Evolutionary conservation across 768 basidiomycete species (phyloP).

Genomic region (Exidia glandulosa): DNA sequence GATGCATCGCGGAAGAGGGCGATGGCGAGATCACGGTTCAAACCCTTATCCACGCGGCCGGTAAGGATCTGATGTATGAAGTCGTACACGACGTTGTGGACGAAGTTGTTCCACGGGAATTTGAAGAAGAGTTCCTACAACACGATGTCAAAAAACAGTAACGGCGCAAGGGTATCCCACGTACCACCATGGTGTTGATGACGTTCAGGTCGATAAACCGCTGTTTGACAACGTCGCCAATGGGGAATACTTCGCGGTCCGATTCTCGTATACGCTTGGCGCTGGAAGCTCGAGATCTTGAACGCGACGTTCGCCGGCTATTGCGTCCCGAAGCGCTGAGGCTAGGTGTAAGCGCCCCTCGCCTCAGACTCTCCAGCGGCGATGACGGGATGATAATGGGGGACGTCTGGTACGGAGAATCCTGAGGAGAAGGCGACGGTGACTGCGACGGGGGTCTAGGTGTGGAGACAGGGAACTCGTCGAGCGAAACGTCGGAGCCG

Average conservation of each 20-base stretch:
- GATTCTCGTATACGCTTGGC: background rate
- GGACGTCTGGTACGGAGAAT: conserved; percentile 24
- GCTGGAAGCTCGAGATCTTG: background rate
- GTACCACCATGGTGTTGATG: conserved; percentile 64
- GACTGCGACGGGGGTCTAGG: conserved; percentile 17
- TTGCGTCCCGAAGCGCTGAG: background rate
- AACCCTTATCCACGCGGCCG: conserved; percentile 54
- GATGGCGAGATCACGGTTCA: conserved; percentile 75
- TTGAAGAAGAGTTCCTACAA: conserved; percentile 85
- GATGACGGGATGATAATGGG: conserved; percentile 20
- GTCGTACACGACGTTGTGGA: conserved; percentile 95
- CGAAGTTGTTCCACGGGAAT: conserved; percentile 95
- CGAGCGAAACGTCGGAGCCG: conserved; percentile 64
- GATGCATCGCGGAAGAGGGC: conserved; percentile 78
- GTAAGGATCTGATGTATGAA: conserved; percentile 91
- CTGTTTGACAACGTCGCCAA: conserved; percentile 72
- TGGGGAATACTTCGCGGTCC: conserved; percentile 10
- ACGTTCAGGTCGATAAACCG: conserved; percentile 66
- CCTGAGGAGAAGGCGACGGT: conserved; percentile 11
- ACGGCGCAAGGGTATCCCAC: conserved; percentile 15
- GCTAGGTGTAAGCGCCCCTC: background rate
- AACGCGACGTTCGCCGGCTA: background rate
- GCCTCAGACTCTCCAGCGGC: conserved; percentile 7
- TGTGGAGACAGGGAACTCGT: conserved; percentile 48
- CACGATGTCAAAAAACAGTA: background rate